These are phyloP conservation scores for Pythium pyrilobum DNA, from an alignment of 352 stramenopile species.

Conservation along the genomic window DNA sequence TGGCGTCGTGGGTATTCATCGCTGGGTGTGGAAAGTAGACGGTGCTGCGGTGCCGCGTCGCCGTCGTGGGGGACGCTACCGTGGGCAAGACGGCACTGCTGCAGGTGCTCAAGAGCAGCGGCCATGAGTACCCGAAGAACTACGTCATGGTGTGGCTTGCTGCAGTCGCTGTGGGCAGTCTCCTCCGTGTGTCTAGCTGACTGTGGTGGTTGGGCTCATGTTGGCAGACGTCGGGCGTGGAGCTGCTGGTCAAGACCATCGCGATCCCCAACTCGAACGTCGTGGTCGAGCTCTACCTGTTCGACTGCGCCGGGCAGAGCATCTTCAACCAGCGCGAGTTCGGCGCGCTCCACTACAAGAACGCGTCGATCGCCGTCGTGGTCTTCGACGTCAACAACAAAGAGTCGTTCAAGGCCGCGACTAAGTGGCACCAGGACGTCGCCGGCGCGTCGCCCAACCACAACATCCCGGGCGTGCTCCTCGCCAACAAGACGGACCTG, in stretches of 20 bases:
- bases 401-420: constrained; percentile 80
- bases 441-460: constrained; percentile 64
- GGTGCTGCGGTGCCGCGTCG: constrained; percentile 88
- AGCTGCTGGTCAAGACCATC: constrained; percentile 89
- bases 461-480: constrained; percentile 65
- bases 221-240: constrained; percentile 79
- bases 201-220: too few relatives aligned
- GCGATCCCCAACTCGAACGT: constrained; percentile 86
- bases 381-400: constrained; percentile 87
- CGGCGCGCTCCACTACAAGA: constrained; percentile 75
- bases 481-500: constrained; percentile 78
- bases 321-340: constrained; percentile 94
- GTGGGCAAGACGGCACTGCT: constrained; percentile 89
- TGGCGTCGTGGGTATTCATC: background rate
- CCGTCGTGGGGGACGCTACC: constrained; percentile 87
- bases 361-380: constrained; percentile 66
- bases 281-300: constrained; percentile 92
- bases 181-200: background rate
- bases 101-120: constrained; percentile 89
- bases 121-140: constrained; percentile 92
- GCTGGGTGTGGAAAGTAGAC: constrained; percentile 34
- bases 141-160: constrained; percentile 86
- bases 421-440: constrained; percentile 82
- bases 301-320: constrained; percentile 90
- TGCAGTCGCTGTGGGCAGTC: background rate